A percentile compares a stretch with the other conserved stretches of the same genome.
Conservation (phyloP, 345 rosid species). For the Linum usitatissimum region DNA sequence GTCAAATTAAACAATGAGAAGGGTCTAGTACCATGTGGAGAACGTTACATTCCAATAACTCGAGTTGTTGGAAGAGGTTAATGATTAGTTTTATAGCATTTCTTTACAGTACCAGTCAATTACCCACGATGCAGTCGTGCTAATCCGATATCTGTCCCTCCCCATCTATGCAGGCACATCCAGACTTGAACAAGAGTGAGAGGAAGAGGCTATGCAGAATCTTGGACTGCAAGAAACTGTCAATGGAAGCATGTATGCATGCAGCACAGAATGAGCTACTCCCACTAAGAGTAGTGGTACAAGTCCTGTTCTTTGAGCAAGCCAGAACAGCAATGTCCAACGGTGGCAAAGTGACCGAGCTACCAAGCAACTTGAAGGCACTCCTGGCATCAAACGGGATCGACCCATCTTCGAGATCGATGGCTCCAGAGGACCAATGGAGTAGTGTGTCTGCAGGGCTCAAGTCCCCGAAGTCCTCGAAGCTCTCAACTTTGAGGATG, state of each 20-base stretch:
- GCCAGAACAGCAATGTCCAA: constrained; percentile 65
- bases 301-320: constrained; percentile 94
- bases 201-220: constrained; percentile 72
- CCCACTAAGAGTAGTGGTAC: constrained; percentile 85
- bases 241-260: constrained; percentile 96
- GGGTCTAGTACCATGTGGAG: too few species aligned
- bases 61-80: too few species aligned
- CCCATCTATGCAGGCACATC: constrained; percentile 48
- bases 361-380: constrained; percentile 81
- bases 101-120: too few species aligned
- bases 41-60: too few species aligned
- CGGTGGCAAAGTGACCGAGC: constrained; percentile 59
- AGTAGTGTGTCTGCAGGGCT: constrained; percentile 77
- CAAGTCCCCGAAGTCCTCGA: constrained; percentile 54
- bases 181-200: constrained; percentile 67
- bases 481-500: constrained; percentile 63
- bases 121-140: neutral
- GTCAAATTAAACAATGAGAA: too few species aligned
- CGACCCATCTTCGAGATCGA: constrained; percentile 55
- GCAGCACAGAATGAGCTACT: constrained; percentile 91
- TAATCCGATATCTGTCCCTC: neutral
- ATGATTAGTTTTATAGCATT: too few species aligned
- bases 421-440: constrained; percentile 76
- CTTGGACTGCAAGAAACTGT: constrained; percentile 87
- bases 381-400: constrained; percentile 60